Percentiles rank a stretch among this genome's conserved stretches.
phyloP scores from a whole-genome alignment of 305 asterid species.

The Ilex paraguariensis region DNA sequence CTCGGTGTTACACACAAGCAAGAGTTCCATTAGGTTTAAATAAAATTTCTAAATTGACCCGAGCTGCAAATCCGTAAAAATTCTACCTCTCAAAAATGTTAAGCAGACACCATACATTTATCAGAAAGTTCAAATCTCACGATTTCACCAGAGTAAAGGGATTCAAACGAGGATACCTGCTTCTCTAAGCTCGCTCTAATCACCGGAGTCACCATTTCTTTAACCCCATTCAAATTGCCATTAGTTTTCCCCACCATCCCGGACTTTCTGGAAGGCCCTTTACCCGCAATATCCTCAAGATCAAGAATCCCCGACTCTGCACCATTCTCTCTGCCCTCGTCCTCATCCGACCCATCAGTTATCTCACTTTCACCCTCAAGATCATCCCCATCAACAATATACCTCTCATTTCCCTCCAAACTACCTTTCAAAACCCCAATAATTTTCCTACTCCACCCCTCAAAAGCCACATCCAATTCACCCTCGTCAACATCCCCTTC shows the following conservation, averaged over 20 bases:
- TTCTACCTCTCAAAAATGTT: not conserved
- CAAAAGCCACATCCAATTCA: slow-evolving; percentile 66
- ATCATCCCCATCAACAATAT: slow-evolving; percentile 22
- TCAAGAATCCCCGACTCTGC: slow-evolving; percentile 57
- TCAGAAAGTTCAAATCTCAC: too few relatives aligned
- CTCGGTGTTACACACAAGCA: too few relatives aligned
- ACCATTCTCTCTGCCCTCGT: slow-evolving; percentile 33
- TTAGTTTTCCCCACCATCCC: slow-evolving; percentile 34
- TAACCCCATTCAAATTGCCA: slow-evolving; percentile 66
- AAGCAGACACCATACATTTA: too few relatives aligned
- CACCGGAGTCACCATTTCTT: slow-evolving; percentile 89
- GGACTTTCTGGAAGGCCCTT: slow-evolving; percentile 67
- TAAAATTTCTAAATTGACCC: too few relatives aligned
- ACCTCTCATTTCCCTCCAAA: slow-evolving; percentile 25
- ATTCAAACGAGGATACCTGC: slow-evolving; percentile 46
- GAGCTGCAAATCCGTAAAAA: too few relatives aligned
- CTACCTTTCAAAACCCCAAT: slow-evolving; percentile 49
- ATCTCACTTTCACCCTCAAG: slow-evolving; percentile 43
- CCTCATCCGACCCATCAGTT: slow-evolving; percentile 37
- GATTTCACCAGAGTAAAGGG: not conserved
- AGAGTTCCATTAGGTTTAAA: too few relatives aligned
- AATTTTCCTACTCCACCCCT: slow-evolving; percentile 58
- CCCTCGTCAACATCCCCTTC: slow-evolving; percentile 85
- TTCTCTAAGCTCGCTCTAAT: slow-evolving; percentile 75
- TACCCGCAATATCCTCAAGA: slow-evolving; percentile 96